A percentile compares a stretch with the other conserved stretches of the same genome.
phyloP scores from a whole-genome alignment of 352 stramenopile genomes.

The Phytophthora foliorum region DNA sequence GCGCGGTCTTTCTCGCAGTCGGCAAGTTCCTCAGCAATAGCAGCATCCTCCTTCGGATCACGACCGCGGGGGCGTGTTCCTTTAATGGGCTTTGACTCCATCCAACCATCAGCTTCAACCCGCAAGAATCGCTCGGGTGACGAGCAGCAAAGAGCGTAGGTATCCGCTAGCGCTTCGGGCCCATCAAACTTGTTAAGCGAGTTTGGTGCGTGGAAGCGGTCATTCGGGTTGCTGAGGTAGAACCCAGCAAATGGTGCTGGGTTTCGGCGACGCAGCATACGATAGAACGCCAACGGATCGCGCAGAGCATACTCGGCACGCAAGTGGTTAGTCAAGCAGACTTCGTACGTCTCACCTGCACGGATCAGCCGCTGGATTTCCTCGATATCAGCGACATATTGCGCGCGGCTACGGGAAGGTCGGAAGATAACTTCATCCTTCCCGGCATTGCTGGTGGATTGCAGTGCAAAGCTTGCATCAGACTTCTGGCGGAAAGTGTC shows the following conservation, averaged over 20 bases:
- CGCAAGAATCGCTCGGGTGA: conserved; percentile 97
- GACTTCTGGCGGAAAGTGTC: conserved; percentile 14
- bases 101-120: conserved; percentile 68
- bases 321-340: conserved; percentile 97
- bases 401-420: conserved; percentile 65
- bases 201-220: conserved; percentile 33
- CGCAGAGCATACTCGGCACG: conserved; percentile 51
- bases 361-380: conserved; percentile 92
- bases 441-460: not conserved
- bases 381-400: conserved; percentile 91
- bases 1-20: conserved; percentile 94
- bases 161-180: conserved; percentile 30
- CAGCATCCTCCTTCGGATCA: conserved; percentile 55
- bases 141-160: conserved; percentile 95
- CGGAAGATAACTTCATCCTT: conserved; percentile 59
- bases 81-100: conserved; percentile 99
- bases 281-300: conserved; percentile 89
- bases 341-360: conserved; percentile 96
- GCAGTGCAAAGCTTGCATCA: not conserved
- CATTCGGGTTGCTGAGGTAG: conserved; percentile 77
- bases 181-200: not conserved
- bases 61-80: conserved; percentile 86
- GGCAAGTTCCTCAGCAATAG: conserved; percentile 79
- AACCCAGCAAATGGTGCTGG: conserved; percentile 96
- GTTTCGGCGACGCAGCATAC: conserved; percentile 92